Base-by-base conservation (phyloP, 2,329 filamentous ascomycete species). In the Talaromyces amestolkiae region DNA sequence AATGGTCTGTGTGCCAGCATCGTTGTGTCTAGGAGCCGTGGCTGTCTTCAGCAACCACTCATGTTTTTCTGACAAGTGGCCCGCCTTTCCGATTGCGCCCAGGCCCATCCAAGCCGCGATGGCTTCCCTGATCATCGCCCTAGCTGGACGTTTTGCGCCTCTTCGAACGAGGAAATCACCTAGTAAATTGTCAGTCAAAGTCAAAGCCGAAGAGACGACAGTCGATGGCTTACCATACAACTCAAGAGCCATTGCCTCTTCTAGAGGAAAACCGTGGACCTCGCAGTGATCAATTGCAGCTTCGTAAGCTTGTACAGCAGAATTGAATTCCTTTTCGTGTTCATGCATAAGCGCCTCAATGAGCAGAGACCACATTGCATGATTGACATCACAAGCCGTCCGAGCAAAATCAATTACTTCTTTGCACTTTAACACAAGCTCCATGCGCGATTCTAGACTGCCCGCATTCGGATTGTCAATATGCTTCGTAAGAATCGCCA, bases 211-310 rank as follows among this genome's bases (percentile, higher is more conserved):
- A 41, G 15, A 33, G 24, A 2, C 1, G 17, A 8, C 10, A 19
- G 13, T 15, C n/a, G 31, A 19, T 27, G 19, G 66, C 70, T 56
- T 70, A 75, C 80, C 86, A 69, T 88, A 87, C n/a, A 88, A 73
- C 74, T 89, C 87, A 45, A 85, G 80, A 43, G 83, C 79, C 33
- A 88, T 78, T 2, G 84, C 87, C 70, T 89, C 85, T 66, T 89
- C 87, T 27, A 89, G 71, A 1, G 81, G 77, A 71, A 85, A 87
- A 15, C 81, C 81, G 71, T 88, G 81, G 0, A 86, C 74, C 69
- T 88, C 84, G 56, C 83, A 83, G 69, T 88, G 86, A 69, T 89
- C 86, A 66, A 88, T 82, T 3, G 87, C 85, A 64, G 80, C 78
- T 69, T 78, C 76, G 43, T 76, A 74, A 5, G 74, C 69, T 65